Evolutionary conservation across 441 rosid genomes (phyloP).

Genomic region (Pelargonium myrrhifolium): DNA sequence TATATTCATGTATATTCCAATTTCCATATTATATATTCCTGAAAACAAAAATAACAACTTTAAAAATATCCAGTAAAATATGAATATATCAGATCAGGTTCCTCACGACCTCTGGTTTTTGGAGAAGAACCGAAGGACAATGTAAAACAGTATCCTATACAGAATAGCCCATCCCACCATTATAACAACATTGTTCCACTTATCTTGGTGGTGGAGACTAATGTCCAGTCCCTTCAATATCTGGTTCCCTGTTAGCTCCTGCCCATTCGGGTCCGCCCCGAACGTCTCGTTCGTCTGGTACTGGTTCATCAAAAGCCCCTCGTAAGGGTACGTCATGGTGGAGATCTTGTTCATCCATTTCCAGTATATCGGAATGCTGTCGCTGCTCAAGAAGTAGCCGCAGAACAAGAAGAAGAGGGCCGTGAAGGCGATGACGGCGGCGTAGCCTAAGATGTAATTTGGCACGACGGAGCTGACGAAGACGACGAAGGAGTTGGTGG

Average conservation of each 20-base stretch:
- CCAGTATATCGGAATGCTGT: too few relatives aligned
- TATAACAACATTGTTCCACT: conserved; percentile 36
- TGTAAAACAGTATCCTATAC: conserved; percentile 48
- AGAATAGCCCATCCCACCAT: conserved; percentile 58
- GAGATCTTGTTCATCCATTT: too few relatives aligned
- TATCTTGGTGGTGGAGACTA: conserved; percentile 18
- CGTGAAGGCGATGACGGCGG: conserved; percentile 58
- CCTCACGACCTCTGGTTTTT: conserved; percentile 51
- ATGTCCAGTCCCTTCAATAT: conserved; percentile 31
- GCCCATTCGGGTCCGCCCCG: conserved; percentile 1
- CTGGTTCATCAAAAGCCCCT: conserved; percentile 59
- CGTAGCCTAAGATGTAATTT: conserved; percentile 55
- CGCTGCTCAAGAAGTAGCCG: conserved; percentile 51
- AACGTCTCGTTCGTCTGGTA: conserved; percentile 31
- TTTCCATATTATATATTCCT: not conserved
- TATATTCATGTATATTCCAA: not conserved
- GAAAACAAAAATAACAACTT: not conserved
- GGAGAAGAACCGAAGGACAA: conserved; percentile 50
- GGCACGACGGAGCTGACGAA: conserved; percentile 66
- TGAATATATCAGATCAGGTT: too few relatives aligned
- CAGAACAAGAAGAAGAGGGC: conserved; percentile 64
- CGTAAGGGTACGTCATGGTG: too few relatives aligned
- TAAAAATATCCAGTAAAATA: too few relatives aligned
- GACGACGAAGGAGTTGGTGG: conserved; percentile 63
- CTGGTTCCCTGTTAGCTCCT: conserved; percentile 17